These are phyloP conservation scores for Leccinellum rugosiceps DNA, from an alignment of 768 basidiomycete genomes.

Conservation along the genomic window DNA sequence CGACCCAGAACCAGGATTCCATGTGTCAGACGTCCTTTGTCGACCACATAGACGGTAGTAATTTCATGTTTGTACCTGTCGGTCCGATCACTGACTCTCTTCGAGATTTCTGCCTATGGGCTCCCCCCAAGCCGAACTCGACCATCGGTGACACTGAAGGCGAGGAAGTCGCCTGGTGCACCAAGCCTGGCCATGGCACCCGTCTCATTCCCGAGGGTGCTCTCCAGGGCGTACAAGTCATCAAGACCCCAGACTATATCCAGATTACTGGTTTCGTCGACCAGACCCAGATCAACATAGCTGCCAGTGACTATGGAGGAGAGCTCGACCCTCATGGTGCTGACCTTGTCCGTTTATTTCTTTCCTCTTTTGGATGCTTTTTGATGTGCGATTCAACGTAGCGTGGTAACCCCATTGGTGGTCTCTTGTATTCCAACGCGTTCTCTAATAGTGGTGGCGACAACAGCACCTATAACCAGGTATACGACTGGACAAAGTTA, in stretches of 20 bases:
- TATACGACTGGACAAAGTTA: conserved; percentile 67
- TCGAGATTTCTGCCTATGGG: conserved; percentile 72
- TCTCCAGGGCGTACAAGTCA: conserved; percentile 60
- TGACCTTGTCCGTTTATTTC: conserved; percentile 43
- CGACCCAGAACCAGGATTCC: conserved; percentile 58
- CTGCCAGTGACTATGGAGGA: conserved; percentile 59
- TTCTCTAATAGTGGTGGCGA: conserved; percentile 45
- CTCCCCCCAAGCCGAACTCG: conserved; percentile 46
- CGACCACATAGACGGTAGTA: conserved; percentile 49
- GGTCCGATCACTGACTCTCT: background rate
- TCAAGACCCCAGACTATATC: conserved; percentile 56
- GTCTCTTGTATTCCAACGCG: conserved; percentile 60
- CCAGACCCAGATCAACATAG: conserved; percentile 57
- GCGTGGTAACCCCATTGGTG: conserved; percentile 82
- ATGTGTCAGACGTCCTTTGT: conserved; percentile 69
- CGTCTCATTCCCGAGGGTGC: conserved; percentile 70
- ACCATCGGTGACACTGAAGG: conserved; percentile 66
- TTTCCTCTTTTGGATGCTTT: conserved; percentile 12
- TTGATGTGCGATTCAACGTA: conserved; percentile 22
- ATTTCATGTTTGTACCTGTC: background rate
- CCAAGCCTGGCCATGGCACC: conserved; percentile 65
- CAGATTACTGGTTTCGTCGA: conserved; percentile 66
- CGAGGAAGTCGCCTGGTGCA: conserved; percentile 74
- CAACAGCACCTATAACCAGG: conserved; percentile 48
- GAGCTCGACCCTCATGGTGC: conserved; percentile 78